Evolutionary conservation across 495 filamentous ascomycete genomes (phyloP), one percentile per base, ranked within the genome.

Genomic region (Rostrohypoxylon terebratum): DNA sequence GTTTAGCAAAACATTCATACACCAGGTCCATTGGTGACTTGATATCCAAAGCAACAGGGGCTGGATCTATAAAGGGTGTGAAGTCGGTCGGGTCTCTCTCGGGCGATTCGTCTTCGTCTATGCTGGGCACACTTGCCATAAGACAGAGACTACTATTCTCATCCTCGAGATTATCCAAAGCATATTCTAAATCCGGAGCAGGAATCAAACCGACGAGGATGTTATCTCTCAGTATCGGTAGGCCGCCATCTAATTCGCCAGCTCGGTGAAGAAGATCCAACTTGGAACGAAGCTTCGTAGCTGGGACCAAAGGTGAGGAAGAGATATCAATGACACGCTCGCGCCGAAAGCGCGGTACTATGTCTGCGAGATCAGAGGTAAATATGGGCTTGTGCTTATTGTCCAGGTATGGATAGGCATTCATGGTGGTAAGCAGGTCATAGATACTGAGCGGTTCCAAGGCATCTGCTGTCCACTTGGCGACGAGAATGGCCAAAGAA

Each of bases 391-490:
- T 93, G 58, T 93, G 87, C 75, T 98, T 99, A 81, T 94, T 97
- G 81, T 97, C 93, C 28, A 99, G 87, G 81, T 94, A 96, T 1
- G 96, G 96, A 71, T 98, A 99, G 9, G 93, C 92, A 79, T 99
- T 98, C 90, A 99, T 93, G 72, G 97, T 93, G 0, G 94, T 98
- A 28, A 99, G 85, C 14, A 99, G 85, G 77, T 98, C 94, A 72
- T 99, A 99, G 66, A 99, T 98, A 78, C 93, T 96, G 42, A 93
- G 86, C 50, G 96, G 96, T 78, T 99, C 96, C 42, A 99, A 86
- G 8, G 95, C 95, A 79, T 98, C 96, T 0, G 96, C 96, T 0
- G 95, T 97, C 96, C 96, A 99, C 81, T 99, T 99, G 44, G 94
- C 90, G 36, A 97, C 94, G 13, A 98, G 87, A 20, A 99, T 91